Conservation (phyloP, 2,329 filamentous ascomycete species). For the Dryadomyces quercivorus region DNA sequence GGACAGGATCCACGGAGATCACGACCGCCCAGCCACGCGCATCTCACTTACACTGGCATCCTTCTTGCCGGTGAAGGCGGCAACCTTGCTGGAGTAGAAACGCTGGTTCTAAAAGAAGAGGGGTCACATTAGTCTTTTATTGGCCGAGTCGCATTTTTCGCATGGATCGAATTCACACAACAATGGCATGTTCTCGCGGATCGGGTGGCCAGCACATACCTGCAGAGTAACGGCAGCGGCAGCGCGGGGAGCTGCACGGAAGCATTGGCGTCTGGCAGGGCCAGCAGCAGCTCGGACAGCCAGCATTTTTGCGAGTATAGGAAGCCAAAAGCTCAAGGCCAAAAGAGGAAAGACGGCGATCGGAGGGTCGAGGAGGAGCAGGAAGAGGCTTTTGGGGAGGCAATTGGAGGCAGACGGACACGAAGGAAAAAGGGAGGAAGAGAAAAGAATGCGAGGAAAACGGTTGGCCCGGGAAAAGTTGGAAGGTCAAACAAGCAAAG, state of each 20-base stretch:
- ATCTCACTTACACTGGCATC: constrained; percentile 61
- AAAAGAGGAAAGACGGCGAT: neutral
- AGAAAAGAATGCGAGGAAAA: constrained; percentile 1
- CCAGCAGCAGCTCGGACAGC: constrained; percentile 66
- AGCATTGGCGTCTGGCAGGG: constrained; percentile 65
- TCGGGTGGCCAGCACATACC: constrained; percentile 31
- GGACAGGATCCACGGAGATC: too few species aligned
- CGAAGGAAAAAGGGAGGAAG: neutral
- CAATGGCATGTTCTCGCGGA: neutral
- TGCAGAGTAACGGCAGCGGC: constrained; percentile 37
- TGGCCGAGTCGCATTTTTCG: neutral
- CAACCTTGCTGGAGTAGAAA: constrained; percentile 59
- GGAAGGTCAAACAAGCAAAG: constrained; percentile 4
- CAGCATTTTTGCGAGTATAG: constrained; percentile 52
- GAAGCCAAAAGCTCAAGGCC: neutral
- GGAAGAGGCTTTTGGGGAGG: neutral
- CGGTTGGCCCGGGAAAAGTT: constrained; percentile 6
- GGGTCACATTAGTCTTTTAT: neutral
- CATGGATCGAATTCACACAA: neutral
- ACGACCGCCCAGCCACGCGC: neutral
- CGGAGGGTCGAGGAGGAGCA: too few species aligned
- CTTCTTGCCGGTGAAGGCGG: constrained; percentile 88
- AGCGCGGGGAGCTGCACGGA: constrained; percentile 54
- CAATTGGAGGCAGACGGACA: neutral
- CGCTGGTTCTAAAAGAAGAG: constrained; percentile 26